Evolutionary conservation across 108 stramenopile genomes (phyloP).

Genomic region (Nannochloropsis gaditana): DNA sequence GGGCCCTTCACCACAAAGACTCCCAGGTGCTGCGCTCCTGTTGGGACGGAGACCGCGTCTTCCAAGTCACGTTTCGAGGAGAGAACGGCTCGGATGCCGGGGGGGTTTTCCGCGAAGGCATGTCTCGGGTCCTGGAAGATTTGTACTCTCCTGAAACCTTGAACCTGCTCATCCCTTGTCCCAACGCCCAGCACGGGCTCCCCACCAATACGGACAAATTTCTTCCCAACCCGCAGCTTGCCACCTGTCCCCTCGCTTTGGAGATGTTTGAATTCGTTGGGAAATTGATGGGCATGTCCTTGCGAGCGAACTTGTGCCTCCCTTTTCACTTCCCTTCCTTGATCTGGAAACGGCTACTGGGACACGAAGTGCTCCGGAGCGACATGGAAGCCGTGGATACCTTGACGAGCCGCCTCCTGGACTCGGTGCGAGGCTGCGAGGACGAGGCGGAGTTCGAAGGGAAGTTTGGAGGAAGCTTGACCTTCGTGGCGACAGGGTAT

Average conservation of each 20-base stretch:
- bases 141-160: slow-evolving; percentile 45
- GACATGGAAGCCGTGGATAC: slow-evolving; percentile 50
- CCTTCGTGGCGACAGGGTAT: slow-evolving; percentile 49
- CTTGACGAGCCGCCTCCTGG: slow-evolving; percentile 51
- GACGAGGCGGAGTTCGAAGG: slow-evolving; percentile 43
- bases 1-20: slow-evolving; percentile 43
- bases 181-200: slow-evolving; percentile 43
- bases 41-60: slow-evolving; percentile 58
- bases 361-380: slow-evolving; percentile 29
- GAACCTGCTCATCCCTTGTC: slow-evolving; percentile 50
- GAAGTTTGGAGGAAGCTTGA: slow-evolving; percentile 43
- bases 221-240: slow-evolving; percentile 52
- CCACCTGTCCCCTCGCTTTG: slow-evolving; percentile 46
- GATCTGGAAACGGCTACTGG: slow-evolving; percentile 54
- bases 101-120: slow-evolving; percentile 60
- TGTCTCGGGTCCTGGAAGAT: slow-evolving; percentile 54
- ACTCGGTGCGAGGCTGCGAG: slow-evolving; percentile 42
- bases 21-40: slow-evolving; percentile 44
- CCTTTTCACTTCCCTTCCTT: slow-evolving; percentile 55
- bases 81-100: slow-evolving; percentile 59
- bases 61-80: slow-evolving; percentile 54
- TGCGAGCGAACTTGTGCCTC: slow-evolving; percentile 48
- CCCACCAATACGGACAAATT: slow-evolving; percentile 52
- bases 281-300: slow-evolving; percentile 56
- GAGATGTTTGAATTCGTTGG: slow-evolving; percentile 56